Evolutionary conservation across 2,329 filamentous ascomycete species (phyloP).

Genomic region (Phoma sp.): DNA sequence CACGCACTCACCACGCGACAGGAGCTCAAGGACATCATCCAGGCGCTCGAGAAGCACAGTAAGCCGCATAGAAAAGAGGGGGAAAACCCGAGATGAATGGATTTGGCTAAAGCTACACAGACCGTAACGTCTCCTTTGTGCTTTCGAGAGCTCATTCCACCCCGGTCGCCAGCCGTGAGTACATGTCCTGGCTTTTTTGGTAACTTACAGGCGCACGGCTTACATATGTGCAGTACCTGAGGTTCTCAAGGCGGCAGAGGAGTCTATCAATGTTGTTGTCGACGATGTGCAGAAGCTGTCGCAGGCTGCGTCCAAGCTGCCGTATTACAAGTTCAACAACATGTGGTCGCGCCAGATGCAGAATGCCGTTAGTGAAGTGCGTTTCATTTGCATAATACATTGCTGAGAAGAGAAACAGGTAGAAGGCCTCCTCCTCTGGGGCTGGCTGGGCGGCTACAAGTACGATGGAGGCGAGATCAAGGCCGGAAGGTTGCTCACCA

Average conservation of each 20-base stretch:
- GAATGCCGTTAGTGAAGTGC: conserved; percentile 64
- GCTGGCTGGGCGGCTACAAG: conserved; percentile 80
- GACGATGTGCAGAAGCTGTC: conserved; percentile 73
- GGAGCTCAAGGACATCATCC: conserved; percentile 79
- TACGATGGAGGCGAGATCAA: conserved; percentile 58
- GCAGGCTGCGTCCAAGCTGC: conserved; percentile 78
- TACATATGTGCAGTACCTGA: conserved; percentile 62
- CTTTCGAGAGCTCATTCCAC: conserved; percentile 91
- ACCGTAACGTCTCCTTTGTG: conserved; percentile 78
- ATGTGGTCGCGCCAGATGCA: conserved; percentile 87
- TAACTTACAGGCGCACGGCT: conserved; percentile 9
- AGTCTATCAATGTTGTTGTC: conserved; percentile 73
- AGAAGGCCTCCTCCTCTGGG: conserved; percentile 65
- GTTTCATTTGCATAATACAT: not conserved
- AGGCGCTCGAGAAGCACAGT: conserved; percentile 80
- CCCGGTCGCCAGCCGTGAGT: conserved; percentile 66
- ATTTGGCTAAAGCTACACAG: conserved; percentile 47
- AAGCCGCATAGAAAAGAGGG: not conserved
- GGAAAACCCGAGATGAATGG: not conserved
- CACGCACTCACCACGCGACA: conserved; percentile 47
- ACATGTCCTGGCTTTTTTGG: not conserved
- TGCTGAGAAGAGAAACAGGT: conserved; percentile 49
- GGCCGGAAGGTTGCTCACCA: conserved; percentile 73
- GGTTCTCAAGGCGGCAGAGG: conserved; percentile 72
- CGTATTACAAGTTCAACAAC: conserved; percentile 97